A percentile compares a stretch with the other conserved stretches of the same genome.
These are phyloP conservation scores for Linderniella brevidens DNA, from an alignment of 257 asterid genomes.

Conservation along the genomic window DNA sequence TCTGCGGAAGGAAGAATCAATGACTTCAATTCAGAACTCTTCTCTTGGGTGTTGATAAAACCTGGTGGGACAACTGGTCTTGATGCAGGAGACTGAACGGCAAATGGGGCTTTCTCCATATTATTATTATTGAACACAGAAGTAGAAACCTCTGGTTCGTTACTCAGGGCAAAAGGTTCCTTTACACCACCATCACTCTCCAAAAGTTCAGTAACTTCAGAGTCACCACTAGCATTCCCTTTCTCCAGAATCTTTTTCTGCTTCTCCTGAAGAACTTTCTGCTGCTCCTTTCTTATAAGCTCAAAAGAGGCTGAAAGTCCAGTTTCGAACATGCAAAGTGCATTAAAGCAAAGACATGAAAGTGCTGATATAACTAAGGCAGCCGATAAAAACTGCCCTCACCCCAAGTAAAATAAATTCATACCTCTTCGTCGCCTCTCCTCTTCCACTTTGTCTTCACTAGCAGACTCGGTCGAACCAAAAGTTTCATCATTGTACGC, in stretches of 20 bases:
- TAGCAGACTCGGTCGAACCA: slow-evolving; percentile 1
- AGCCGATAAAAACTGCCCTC: background rate
- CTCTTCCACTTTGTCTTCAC: slow-evolving; percentile 7
- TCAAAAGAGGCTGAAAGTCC: slow-evolving; percentile 67
- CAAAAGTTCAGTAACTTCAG: slow-evolving; percentile 23
- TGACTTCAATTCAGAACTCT: slow-evolving; percentile 27
- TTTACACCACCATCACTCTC: slow-evolving; percentile 37
- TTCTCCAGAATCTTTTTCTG: slow-evolving; percentile 39
- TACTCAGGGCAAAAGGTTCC: slow-evolving; percentile 16
- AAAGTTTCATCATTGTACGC: slow-evolving; percentile 8
- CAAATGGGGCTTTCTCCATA: slow-evolving; percentile 39
- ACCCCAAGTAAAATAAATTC: background rate
- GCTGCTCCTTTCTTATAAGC: slow-evolving; percentile 90
- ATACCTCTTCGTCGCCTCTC: slow-evolving; percentile 7
- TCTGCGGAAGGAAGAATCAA: background rate
- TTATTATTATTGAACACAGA: slow-evolving; percentile 23
- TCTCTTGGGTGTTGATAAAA: slow-evolving; percentile 25
- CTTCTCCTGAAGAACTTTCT: slow-evolving; percentile 71
- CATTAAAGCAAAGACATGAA: background rate
- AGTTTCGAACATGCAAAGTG: background rate
- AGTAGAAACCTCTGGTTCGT: slow-evolving; percentile 30
- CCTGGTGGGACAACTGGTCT: slow-evolving; percentile 5
- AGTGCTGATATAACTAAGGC: background rate
- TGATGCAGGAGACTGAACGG: slow-evolving; percentile 40
- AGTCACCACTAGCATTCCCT: slow-evolving; percentile 22